Evolutionary conservation across 345 rosid species (phyloP), one percentile per base, ranked within the genome.

Genomic region (Gossypium rotundifolium): DNA sequence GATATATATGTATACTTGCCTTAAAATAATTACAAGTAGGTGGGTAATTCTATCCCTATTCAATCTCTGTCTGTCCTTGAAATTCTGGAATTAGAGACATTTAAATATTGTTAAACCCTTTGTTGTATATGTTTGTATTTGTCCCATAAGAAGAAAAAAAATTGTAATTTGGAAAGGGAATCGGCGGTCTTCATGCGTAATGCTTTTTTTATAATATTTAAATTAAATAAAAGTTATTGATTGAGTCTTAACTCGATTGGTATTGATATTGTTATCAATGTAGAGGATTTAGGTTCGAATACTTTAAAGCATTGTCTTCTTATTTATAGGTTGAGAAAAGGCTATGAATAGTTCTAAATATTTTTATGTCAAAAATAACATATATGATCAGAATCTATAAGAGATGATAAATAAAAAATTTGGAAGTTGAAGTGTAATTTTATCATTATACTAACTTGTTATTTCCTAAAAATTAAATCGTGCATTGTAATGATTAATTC

Each of bases 61-160:
- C 61, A 52, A 77, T 88, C 80, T 83, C 60, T 88, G 90, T 86
- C 87, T 80, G 48, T 82, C 84, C 89, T 87, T 79, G 91, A 77
- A 80, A 81, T 81, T 66, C 77, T 70, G 85, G 40, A 33, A 54
- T 66, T 22, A 74, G 44, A 45, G 16, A 9, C 7, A 23, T 60
- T 12, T 25, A 77, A 76, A n/a, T 27, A 68, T 59, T 75, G 65
- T 55, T 59, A 68, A 71, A 9, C 25, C 25, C 40, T 33, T 20
- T 60, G 68, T 27, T 27, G 51, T 70, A 69, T 65, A 71, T 67
- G 45, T 18, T 20, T 42, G 29, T 16, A 18, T 48, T 62, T 38
- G 25, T 73, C 73, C 68, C 63, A 22, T 71, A 75, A 59, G 69
- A 51, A 11, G 20, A 52, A 48, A 58, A 51, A 17, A 5, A 22